Percentiles rank a stretch among this genome's conserved stretches.
These are phyloP conservation scores for Penicillium roqueforti DNA, from an alignment of 495 filamentous ascomycete species.

Conservation along the genomic window DNA sequence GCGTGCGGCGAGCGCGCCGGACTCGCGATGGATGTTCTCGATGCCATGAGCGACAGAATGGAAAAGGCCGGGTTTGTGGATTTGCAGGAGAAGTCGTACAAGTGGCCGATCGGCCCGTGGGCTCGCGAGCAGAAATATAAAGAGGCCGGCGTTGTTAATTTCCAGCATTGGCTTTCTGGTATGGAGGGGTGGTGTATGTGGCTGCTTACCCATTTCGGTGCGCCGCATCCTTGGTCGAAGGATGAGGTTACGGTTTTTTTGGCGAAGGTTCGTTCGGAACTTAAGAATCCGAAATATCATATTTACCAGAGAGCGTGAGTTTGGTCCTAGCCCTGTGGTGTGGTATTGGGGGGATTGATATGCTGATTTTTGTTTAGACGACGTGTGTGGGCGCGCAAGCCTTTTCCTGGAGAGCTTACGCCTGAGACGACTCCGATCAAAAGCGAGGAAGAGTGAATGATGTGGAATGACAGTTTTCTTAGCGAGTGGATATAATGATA, in stretches of 20 bases:
- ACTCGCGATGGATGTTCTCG: neutral
- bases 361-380: neutral
- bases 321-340: neutral
- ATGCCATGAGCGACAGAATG: slow-evolving; percentile 16
- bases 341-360: neutral
- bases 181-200: slow-evolving; percentile 21
- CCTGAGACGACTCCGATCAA: neutral
- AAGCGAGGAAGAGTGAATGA: neutral
- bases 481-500: neutral
- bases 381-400: neutral
- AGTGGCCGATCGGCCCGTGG: slow-evolving; percentile 20
- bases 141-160: slow-evolving; percentile 12
- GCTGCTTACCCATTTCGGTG: slow-evolving; percentile 8
- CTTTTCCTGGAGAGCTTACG: neutral
- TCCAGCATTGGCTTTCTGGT: slow-evolving; percentile 9
- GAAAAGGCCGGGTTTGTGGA: slow-evolving; percentile 33
- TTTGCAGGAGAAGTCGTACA: slow-evolving; percentile 9
- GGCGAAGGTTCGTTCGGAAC: slow-evolving; percentile 8
- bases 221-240: slow-evolving; percentile 9
- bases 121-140: slow-evolving; percentile 13
- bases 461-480: neutral
- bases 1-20: slow-evolving; percentile 4
- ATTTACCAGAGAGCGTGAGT: slow-evolving; percentile 7
- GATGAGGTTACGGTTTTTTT: slow-evolving; percentile 13
- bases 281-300: slow-evolving; percentile 9